Percentiles rank a stretch among this genome's conserved stretches.
These are phyloP conservation scores for Ceratocystis albifundus DNA, from an alignment of 2,329 filamentous ascomycete genomes.

Conservation along the genomic window DNA sequence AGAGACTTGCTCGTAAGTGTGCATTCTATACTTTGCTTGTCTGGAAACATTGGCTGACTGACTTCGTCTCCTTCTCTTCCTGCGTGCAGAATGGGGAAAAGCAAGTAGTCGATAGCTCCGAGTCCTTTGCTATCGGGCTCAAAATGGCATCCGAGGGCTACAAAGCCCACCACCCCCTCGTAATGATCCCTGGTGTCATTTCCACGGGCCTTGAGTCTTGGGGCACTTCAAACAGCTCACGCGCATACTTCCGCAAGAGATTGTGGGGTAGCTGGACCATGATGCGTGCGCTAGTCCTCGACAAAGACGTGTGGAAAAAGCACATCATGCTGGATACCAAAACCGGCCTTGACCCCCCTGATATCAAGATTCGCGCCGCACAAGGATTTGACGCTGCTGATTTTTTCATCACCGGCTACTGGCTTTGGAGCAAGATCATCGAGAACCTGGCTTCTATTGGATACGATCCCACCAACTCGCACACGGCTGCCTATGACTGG, in stretches of 20 bases:
- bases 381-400: constrained; percentile 97
- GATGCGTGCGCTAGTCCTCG: constrained; percentile 88
- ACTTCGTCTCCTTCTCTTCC: too few relatives aligned
- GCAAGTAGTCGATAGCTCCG: constrained; percentile 71
- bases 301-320: constrained; percentile 88
- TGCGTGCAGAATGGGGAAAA: constrained; percentile 61
- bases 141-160: constrained; percentile 74
- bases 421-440: constrained; percentile 98
- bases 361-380: constrained; percentile 79
- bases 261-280: constrained; percentile 98
- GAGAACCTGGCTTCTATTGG: constrained; percentile 93
- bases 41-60: too few relatives aligned
- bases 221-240: constrained; percentile 75
- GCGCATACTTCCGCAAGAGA: constrained; percentile 85
- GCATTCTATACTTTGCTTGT: not conserved
- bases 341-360: constrained; percentile 81
- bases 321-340: constrained; percentile 94
- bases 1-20: constrained; percentile 64
- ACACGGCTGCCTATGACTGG: constrained; percentile 75
- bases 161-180: constrained; percentile 69
- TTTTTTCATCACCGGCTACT: constrained; percentile 85
- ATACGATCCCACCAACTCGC: constrained; percentile 74
- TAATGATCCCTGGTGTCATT: constrained; percentile 97
- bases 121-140: constrained; percentile 83
- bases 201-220: constrained; percentile 94